Evolutionary conservation across 257 asterid genomes (phyloP), one percentile per base, ranked within the genome.

Genomic region (Fraxinus anomala): DNA sequence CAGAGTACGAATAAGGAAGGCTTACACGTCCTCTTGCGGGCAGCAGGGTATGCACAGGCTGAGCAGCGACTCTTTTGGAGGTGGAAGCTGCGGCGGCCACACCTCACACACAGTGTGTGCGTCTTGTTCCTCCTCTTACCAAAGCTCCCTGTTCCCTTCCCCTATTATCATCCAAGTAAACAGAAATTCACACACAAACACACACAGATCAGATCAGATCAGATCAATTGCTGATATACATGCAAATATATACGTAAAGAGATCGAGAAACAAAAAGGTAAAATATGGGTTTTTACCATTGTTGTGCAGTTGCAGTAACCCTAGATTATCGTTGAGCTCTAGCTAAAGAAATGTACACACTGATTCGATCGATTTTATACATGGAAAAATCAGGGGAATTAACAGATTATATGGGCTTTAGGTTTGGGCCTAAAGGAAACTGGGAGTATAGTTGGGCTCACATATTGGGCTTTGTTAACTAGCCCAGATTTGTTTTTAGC

Each of bases 41-140:
- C 89, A 70, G 91, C 91, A 28, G 91, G 89, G 66, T 88, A 88
- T 30, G 91, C 91, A 63, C 91, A 88, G 42, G 89, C 91, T 12
- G 89, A 73, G 80, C 91, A 88, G 21, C 91, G 89, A 73, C 89
- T 88, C 87, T 88, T 88, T 86, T 88, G 91, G 72, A 88, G 83
- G 74, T 88, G 89, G 72, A 88, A 88, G 42, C 91, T 88, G 76
- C 91, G 86, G 80, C 91, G 87, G 40, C 91, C 91, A 42, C 88
- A 87, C 71, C 91, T 80, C 72, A 88, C 89, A 68, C 89, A 88
- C 68, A 88, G 86, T 8, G 89, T 88, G 89, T 88, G 88, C 1
- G 91, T 88, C 82, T 88, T 88, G 87, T 82, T 88, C 51, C 89
- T 85, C 79, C 89, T 85, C 85, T 88, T 85, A 13, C 92, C 92